Conservation (phyloP, 2,329 filamentous ascomycete species). For the Fusarium longipes region DNA sequence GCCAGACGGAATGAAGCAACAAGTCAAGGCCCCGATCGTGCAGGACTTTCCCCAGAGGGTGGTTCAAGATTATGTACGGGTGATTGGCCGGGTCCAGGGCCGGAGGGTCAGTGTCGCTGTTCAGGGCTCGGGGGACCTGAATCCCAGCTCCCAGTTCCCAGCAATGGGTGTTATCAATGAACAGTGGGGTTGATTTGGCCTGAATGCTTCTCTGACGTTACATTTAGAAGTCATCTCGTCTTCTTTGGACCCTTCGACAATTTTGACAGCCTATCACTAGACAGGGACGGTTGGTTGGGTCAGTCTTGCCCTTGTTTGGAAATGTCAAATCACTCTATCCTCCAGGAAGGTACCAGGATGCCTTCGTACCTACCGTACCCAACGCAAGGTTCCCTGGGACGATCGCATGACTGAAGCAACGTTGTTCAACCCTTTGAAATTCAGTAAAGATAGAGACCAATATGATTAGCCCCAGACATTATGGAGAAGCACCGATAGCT, state of each 20-base stretch:
- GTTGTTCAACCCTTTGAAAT: slow-evolving; percentile 27
- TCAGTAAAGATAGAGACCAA: neutral
- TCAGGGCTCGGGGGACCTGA: slow-evolving; percentile 9
- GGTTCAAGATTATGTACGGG: slow-evolving; percentile 4
- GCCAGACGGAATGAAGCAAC: slow-evolving; percentile 45
- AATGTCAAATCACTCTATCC: slow-evolving; percentile 33
- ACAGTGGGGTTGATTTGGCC: neutral
- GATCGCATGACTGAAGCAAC: slow-evolving; percentile 36
- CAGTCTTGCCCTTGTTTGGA: slow-evolving; percentile 26
- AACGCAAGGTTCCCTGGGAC: slow-evolving; percentile 6
- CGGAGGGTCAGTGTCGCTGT: slow-evolving; percentile 32
- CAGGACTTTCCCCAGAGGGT: slow-evolving; percentile 39
- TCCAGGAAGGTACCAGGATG: slow-evolving; percentile 8
- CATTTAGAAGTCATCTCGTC: slow-evolving; percentile 37
- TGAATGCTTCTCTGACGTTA: slow-evolving; percentile 33
- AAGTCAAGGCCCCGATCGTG: slow-evolving; percentile 36
- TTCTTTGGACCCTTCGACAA: slow-evolving; percentile 27
- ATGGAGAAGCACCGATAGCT: slow-evolving; percentile 15
- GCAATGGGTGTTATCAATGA: slow-evolving; percentile 6
- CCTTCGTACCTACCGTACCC: neutral
- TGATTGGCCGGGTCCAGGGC: slow-evolving; percentile 46
- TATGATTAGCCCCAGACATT: neutral
- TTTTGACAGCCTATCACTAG: slow-evolving; percentile 32
- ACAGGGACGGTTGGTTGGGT: slow-evolving; percentile 31
- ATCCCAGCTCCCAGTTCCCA: neutral